Base-by-base conservation (phyloP, 2,329 filamentous ascomycete genomes). In the Trichoderma pleuroti region DNA sequence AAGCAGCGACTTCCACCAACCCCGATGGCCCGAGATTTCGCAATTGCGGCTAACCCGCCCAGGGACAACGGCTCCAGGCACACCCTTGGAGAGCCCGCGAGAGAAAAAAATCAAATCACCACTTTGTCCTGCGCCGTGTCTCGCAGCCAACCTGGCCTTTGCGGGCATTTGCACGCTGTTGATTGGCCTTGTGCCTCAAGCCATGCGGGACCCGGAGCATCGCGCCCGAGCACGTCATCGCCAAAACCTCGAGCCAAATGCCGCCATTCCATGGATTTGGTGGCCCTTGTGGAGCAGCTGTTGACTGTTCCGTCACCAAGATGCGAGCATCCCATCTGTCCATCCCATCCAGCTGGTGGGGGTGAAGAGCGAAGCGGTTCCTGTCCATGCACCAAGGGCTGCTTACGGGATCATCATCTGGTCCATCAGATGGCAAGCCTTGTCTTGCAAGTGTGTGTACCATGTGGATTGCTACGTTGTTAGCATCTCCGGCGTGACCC, bases 181-280 rank as follows among this genome's bases (percentile, higher is more conserved):
- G 74, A 78, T 78, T 78, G 77, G 77, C 42, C 70, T 75, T 39
- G 46, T 69, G 70, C 66, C 64, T 52, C 71, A 72, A 74, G 75
- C 76, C 68, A 63, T 61, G 71, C 66, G 68, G 71, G 52, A 68
- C 59, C 54, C 46, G 62, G 68, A 63, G 73, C 77, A 75, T 78
- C 76, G 76, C 75, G 72, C 74, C 75, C 73, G 77, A 79, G 78
- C 78, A 79, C 78, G 78, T 79, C 78, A 79, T 79, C 73, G 71
- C 57, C 61, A 66, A 46, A 59, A 46, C 57, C 65, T 63, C 24
- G 49, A 71, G 66, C 57, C 57, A 71, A 69, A 70, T 70, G 63
- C 63, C 63, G 69, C 65, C 65, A 69, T 63, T 68, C 36, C 26
- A 32, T 68, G 46, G 5, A 28, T 59, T 63, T 49, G 42, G 64